Evolutionary conservation across 257 asterid species (phyloP).

Genomic region (Coffea eugenioides): DNA sequence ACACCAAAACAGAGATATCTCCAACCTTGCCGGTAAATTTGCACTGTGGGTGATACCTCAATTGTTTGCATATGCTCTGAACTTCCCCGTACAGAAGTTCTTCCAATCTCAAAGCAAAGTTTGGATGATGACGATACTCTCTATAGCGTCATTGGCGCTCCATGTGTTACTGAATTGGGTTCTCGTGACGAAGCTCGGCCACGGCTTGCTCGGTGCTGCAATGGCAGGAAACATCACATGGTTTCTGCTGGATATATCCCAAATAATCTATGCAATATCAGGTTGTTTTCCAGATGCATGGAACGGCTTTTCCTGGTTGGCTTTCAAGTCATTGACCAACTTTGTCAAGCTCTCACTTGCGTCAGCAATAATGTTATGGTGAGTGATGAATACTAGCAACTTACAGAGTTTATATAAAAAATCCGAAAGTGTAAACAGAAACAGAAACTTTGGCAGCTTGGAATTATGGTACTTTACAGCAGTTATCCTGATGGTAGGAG

Average conservation of each 20-base stretch:
- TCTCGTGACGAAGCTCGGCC: constrained; percentile 21
- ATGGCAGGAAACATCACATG: constrained; percentile 28
- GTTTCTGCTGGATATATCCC: constrained; percentile 21
- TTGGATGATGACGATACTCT: constrained; percentile 29
- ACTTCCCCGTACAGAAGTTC: constrained; percentile 34
- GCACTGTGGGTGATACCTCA: constrained; percentile 26
- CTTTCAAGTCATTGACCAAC: constrained; percentile 23
- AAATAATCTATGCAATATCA: constrained; percentile 18
- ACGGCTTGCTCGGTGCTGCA: constrained; percentile 35
- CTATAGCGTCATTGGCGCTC: constrained; percentile 12
- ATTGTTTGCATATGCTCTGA: constrained; percentile 23
- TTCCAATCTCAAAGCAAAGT: constrained; percentile 36
- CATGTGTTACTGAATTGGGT: constrained; percentile 32
- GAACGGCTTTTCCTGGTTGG: constrained; percentile 36
- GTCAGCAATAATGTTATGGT: constrained; percentile 43
- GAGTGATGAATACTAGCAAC: background rate
- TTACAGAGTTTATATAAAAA: background rate
- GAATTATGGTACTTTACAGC: constrained; percentile 51
- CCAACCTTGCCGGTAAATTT: constrained; percentile 30
- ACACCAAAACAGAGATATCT: constrained; percentile 20
- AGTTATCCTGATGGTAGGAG: constrained; percentile 45
- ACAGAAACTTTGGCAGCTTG: constrained; percentile 25
- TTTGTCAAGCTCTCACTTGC: constrained; percentile 36
- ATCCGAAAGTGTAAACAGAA: background rate
- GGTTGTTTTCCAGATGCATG: constrained; percentile 36